These are phyloP conservation scores for Astrothelium subdiscretum DNA, from an alignment of 495 filamentous ascomycete species.

Conservation along the genomic window DNA sequence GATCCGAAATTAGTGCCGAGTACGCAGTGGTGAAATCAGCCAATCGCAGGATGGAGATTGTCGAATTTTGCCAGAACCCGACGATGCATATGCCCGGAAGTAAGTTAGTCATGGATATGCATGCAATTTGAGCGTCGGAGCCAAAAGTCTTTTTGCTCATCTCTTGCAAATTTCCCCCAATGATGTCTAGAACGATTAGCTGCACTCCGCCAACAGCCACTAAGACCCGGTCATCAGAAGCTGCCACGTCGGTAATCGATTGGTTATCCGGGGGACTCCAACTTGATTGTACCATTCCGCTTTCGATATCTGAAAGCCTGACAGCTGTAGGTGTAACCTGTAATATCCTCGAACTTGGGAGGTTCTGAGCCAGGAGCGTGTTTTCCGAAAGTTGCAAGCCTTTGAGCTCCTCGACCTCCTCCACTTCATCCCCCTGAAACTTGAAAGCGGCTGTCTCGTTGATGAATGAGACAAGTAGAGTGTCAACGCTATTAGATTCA, in stretches of 20 bases:
- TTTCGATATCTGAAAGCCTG: slow-evolving; percentile 53
- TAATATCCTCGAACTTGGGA: slow-evolving; percentile 46
- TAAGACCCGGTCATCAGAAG: slow-evolving; percentile 55
- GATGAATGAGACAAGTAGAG: slow-evolving; percentile 67
- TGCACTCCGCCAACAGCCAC: slow-evolving; percentile 59
- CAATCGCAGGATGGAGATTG: slow-evolving; percentile 58
- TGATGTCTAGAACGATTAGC: slow-evolving; percentile 54
- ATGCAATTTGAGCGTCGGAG: slow-evolving; percentile 65
- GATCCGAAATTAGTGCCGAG: slow-evolving; percentile 43
- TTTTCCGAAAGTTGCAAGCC: slow-evolving; percentile 57
- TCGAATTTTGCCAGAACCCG: slow-evolving; percentile 73
- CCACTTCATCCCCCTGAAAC: slow-evolving; percentile 64
- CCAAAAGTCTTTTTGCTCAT: slow-evolving; percentile 10
- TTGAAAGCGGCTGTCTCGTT: slow-evolving; percentile 73
- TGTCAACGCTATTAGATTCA: slow-evolving; percentile 44
- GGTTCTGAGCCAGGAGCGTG: slow-evolving; percentile 59
- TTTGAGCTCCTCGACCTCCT: slow-evolving; percentile 65
- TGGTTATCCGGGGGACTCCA: slow-evolving; percentile 51
- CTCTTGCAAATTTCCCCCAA: slow-evolving; percentile 1
- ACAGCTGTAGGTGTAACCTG: slow-evolving; percentile 64
- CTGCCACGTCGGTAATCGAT: slow-evolving; percentile 66
- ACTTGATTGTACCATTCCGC: slow-evolving; percentile 52
- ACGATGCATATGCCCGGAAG: slow-evolving; percentile 49
- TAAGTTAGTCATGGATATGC: slow-evolving; percentile 54
- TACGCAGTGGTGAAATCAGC: slow-evolving; percentile 50